A percentile compares a stretch with the other conserved stretches of the same genome.
These are phyloP conservation scores for Tylopilus plumbeoviolaceoides DNA, from an alignment of 768 basidiomycete genomes.

Conservation along the genomic window DNA sequence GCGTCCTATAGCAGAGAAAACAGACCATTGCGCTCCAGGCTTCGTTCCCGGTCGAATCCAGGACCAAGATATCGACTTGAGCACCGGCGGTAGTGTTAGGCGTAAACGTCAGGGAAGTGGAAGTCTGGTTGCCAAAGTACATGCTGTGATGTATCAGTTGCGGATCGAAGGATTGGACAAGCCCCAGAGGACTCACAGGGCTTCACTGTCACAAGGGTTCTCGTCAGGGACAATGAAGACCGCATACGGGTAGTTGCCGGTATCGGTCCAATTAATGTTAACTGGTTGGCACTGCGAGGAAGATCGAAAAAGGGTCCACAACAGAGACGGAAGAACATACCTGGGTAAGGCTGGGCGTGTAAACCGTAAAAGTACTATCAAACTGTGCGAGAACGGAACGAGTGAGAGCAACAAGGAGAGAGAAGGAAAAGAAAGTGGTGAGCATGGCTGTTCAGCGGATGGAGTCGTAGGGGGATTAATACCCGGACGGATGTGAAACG, in stretches of 20 bases:
- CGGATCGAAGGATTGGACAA: neutral
- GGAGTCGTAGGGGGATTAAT: conserved; percentile 8
- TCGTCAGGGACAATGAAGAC: conserved; percentile 48
- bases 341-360: conserved; percentile 50
- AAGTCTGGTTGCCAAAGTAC: conserved; percentile 55
- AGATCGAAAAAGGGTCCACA: neutral
- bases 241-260: conserved; percentile 49
- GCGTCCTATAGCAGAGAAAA: conserved; percentile 5
- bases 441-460: conserved; percentile 49
- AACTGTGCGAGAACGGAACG: conserved; percentile 44
- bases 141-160: conserved; percentile 35
- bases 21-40: conserved; percentile 64
- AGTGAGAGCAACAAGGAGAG: conserved; percentile 60
- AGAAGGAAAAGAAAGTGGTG: conserved; percentile 71
- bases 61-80: conserved; percentile 47
- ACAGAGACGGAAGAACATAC: conserved; percentile 31
- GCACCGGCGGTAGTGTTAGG: conserved; percentile 44
- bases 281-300: conserved; percentile 47
- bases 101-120: conserved; percentile 38
- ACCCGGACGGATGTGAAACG: conserved; percentile 15
- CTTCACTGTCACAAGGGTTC: conserved; percentile 51
- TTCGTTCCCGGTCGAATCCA: conserved; percentile 52
- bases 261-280: conserved; percentile 48
- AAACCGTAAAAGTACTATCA: conserved; percentile 43
- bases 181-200: conserved; percentile 43